A percentile compares a stretch with the other conserved stretches of the same genome.
Evolutionary conservation across 176 grass and related monocot genomes (phyloP).

Genomic region (Carex kokanica): DNA sequence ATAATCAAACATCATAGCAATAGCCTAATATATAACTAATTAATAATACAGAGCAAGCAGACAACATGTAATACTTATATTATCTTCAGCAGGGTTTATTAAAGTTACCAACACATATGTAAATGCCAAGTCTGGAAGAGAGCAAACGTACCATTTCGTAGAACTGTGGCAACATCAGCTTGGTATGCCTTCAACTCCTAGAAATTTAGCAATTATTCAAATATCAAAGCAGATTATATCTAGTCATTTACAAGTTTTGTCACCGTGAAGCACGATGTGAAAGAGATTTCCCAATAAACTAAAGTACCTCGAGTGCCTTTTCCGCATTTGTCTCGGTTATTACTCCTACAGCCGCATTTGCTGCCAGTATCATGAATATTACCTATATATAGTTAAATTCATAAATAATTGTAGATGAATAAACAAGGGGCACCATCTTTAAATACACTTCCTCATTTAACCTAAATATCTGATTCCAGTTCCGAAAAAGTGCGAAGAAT

Average conservation of each 20-base stretch:
- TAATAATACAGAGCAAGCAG: not conserved
- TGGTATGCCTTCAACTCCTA: conserved; percentile 95
- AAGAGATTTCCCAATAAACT: not conserved
- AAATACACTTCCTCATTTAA: not conserved
- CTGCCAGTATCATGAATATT: conserved; percentile 96
- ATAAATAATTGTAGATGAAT: conserved; percentile 8
- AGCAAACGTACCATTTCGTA: conserved; percentile 75
- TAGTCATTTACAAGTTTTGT: conserved; percentile 8
- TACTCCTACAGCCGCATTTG: conserved; percentile 94
- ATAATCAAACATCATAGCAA: not conserved
- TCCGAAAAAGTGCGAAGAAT: not conserved
- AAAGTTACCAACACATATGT: not conserved
- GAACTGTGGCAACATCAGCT: conserved; percentile 91
- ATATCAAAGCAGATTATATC: conserved; percentile 22
- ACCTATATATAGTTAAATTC: conserved; percentile 43
- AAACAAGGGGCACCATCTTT: conserved; percentile 12
- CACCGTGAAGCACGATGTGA: not conserved
- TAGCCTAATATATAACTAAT: conserved; percentile 3
- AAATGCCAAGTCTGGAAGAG: not conserved
- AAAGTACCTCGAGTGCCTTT: conserved; percentile 87
- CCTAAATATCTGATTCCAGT: not conserved
- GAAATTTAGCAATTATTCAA: conserved; percentile 35
- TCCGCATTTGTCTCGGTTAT: conserved; percentile 99
- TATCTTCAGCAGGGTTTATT: not conserved
- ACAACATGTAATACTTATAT: not conserved